Evolutionary conservation across 2,329 filamentous ascomycete genomes (phyloP).

Genomic region (Fusarium gaditjirri): DNA sequence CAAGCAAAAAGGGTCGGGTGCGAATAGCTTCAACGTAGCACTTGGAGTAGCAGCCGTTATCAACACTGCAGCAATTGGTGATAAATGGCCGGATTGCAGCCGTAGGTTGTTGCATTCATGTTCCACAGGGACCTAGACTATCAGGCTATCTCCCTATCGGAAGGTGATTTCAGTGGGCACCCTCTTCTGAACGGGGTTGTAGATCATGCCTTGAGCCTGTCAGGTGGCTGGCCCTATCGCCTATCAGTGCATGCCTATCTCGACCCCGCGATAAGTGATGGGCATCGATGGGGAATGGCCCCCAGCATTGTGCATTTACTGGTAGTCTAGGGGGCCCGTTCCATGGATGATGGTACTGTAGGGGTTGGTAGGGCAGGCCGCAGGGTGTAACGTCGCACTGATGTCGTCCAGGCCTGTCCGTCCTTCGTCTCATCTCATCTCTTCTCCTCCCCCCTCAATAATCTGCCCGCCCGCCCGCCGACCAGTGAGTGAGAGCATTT

Average conservation of each 20-base stretch:
- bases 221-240: constrained; percentile 16
- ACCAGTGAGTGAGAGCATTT: neutral
- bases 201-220: neutral
- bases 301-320: neutral
- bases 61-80: constrained; percentile 8
- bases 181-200: neutral
- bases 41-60: constrained; percentile 18
- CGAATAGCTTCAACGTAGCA: constrained; percentile 33
- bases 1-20: neutral
- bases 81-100: constrained; percentile 33
- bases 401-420: constrained; percentile 2
- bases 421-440: constrained; percentile 13
- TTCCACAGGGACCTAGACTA: constrained; percentile 14
- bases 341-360: neutral
- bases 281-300: neutral
- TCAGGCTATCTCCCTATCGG: constrained; percentile 16
- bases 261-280: constrained; percentile 23
- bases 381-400: constrained; percentile 14
- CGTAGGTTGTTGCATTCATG: constrained; percentile 30
- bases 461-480: neutral
- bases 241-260: constrained; percentile 1
- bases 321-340: neutral
- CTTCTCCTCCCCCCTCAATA: neutral
- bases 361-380: neutral
- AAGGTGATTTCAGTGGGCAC: constrained; percentile 8